These are phyloP conservation scores for Teratosphaeria viscida DNA, from an alignment of 2,329 filamentous ascomycete species.

Conservation along the genomic window DNA sequence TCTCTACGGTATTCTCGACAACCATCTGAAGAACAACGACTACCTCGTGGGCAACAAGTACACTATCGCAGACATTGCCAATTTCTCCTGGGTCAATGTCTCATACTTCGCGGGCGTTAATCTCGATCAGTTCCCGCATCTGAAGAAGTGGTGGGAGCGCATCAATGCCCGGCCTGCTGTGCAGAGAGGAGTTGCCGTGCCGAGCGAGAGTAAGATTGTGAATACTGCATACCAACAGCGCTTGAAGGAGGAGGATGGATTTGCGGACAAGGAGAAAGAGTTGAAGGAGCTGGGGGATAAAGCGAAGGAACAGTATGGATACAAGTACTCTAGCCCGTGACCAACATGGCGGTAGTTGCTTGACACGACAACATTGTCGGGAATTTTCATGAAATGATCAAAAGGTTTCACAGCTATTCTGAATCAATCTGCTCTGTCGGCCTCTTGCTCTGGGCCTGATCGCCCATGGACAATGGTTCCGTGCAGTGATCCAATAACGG, in stretches of 20 bases:
- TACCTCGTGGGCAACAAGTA: slow-evolving; percentile 39
- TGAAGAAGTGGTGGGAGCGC: slow-evolving; percentile 36
- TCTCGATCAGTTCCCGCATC: slow-evolving; percentile 31
- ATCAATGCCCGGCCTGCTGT: slow-evolving; percentile 33
- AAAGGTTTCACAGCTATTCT: no score
- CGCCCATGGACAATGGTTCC: no score
- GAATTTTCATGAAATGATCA: no score
- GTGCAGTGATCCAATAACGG: no score
- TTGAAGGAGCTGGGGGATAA: slow-evolving; percentile 1
- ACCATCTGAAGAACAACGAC: slow-evolving; percentile 29
- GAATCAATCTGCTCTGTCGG: no score
- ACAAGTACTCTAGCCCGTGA: slow-evolving; percentile 4
- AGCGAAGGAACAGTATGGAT: slow-evolving; percentile 6
- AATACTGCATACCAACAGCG: slow-evolving; percentile 2
- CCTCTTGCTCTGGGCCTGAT: no score
- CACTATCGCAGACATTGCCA: slow-evolving; percentile 37
- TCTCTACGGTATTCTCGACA: slow-evolving; percentile 36
- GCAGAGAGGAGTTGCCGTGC: slow-evolving; percentile 14
- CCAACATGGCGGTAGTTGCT: neutral
- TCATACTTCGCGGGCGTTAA: slow-evolving; percentile 32
- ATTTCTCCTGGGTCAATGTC: slow-evolving; percentile 35
- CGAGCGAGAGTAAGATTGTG: slow-evolving; percentile 2
- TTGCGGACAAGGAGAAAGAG: slow-evolving; percentile 4
- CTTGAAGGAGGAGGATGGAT: slow-evolving; percentile 4
- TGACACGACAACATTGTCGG: neutral